These are phyloP conservation scores for Elsinoe necatrix DNA, from an alignment of 2,329 filamentous ascomycete genomes.

Conservation along the genomic window DNA sequence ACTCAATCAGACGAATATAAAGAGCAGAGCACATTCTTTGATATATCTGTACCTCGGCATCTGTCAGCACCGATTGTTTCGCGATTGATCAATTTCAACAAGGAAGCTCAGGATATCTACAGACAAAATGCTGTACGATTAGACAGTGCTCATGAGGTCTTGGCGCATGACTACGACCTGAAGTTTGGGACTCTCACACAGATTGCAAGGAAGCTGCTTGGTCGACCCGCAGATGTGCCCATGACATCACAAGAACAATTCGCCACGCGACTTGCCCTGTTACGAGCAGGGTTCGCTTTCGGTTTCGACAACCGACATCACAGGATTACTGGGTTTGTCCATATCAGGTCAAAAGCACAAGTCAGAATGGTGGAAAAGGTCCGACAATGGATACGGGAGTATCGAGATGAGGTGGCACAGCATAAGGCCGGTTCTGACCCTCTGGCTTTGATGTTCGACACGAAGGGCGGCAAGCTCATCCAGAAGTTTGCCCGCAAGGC, in stretches of 20 bases:
- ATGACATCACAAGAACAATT: conserved; percentile 44
- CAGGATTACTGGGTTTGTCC: conserved; percentile 51
- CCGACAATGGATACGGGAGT: conserved; percentile 46
- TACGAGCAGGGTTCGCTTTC: conserved; percentile 54
- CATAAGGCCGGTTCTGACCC: conserved; percentile 17
- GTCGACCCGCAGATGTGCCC: conserved; percentile 23
- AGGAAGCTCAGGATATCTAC: conserved; percentile 41
- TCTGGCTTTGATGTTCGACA: background rate
- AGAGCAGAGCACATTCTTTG: conserved; percentile 31
- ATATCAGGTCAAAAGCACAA: conserved; percentile 51
- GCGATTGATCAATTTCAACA: conserved; percentile 37
- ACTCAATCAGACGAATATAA: conserved; percentile 27
- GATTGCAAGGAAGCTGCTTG: conserved; percentile 38
- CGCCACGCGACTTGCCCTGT: conserved; percentile 59
- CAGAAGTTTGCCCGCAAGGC: conserved; percentile 36
- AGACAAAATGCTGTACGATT: conserved; percentile 38
- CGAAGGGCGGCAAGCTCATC: conserved; percentile 23
- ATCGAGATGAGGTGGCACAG: conserved; percentile 40
- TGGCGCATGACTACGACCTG: conserved; percentile 38
- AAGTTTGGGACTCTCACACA: conserved; percentile 41
- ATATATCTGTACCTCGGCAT: conserved; percentile 37
- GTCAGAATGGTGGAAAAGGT: conserved; percentile 45
- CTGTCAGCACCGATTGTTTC: conserved; percentile 38
- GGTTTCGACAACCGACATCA: conserved; percentile 43
- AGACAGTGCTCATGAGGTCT: conserved; percentile 41